Evolutionary conservation across 768 basidiomycete species (phyloP).

Genomic region (Pleurotus citrinopileatus): DNA sequence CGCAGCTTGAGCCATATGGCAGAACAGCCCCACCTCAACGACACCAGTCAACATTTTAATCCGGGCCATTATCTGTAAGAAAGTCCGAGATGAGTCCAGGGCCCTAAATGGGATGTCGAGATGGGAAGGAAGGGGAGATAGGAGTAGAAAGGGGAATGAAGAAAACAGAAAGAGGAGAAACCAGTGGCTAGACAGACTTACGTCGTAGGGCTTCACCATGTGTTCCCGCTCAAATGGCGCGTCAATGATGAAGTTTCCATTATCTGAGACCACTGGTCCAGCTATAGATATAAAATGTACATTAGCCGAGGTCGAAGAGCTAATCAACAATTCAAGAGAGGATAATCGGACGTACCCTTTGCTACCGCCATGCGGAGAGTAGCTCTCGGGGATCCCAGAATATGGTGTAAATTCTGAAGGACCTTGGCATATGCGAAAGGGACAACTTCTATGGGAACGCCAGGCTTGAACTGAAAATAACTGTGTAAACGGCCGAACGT

Average conservation of each 20-base stretch:
- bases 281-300: constrained; percentile 51
- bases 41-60: constrained; percentile 97
- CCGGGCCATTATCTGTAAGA: constrained; percentile 60
- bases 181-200: constrained; percentile 24
- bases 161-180: constrained; percentile 13
- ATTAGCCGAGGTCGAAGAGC: constrained; percentile 1
- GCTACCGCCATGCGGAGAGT: constrained; percentile 90
- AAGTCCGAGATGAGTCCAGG: constrained; percentile 3
- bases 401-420: constrained; percentile 61
- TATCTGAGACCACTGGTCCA: constrained; percentile 95
- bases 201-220: constrained; percentile 65
- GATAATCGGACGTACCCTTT: constrained; percentile 39
- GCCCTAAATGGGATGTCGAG: too few relatives aligned
- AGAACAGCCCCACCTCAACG: constrained; percentile 99
- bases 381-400: constrained; percentile 65
- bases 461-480: constrained; percentile 64
- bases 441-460: constrained; percentile 95
- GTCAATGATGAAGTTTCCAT: constrained; percentile 97
- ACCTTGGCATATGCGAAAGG: constrained; percentile 95
- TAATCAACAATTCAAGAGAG: background rate
- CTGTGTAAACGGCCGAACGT: background rate
- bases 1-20: constrained; percentile 88
- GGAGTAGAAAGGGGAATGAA: too few relatives aligned
- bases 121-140: too few relatives aligned
- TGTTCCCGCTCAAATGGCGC: constrained; percentile 78